A percentile compares a stretch with the other conserved stretches of the same genome.
phyloP scores from a whole-genome alignment of 73 alveolate genomes.

The Durusdinium trenchii region DNA sequence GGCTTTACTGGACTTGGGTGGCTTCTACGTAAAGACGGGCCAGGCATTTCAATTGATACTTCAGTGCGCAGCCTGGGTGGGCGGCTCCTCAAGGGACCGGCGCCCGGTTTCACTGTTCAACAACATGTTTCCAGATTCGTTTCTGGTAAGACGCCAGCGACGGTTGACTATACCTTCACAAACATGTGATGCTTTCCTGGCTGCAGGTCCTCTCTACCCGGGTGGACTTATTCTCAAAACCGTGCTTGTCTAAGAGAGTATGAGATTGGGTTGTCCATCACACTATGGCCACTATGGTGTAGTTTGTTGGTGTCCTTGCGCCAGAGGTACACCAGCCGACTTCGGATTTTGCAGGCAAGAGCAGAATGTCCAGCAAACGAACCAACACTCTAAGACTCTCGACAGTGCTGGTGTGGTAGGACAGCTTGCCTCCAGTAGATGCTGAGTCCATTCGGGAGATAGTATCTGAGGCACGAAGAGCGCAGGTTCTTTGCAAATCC shows the following conservation, averaged over 20 bases:
- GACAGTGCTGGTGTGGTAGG: too few species aligned
- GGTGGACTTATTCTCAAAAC: conserved; percentile 65
- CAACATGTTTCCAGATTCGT: too few species aligned
- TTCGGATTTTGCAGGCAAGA: conserved; percentile 60
- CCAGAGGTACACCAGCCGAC: conserved; percentile 70
- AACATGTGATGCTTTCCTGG: background rate
- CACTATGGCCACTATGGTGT: background rate
- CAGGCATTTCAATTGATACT: background rate
- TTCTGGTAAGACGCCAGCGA: too few species aligned
- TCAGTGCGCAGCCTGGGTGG: background rate
- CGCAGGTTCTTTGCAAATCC: background rate
- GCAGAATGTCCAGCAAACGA: too few species aligned
- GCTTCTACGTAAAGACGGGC: conserved; percentile 92
- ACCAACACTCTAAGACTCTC: too few species aligned
- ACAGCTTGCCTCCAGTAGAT: conserved; percentile 86
- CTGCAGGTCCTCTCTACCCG: conserved; percentile 78
- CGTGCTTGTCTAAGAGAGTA: background rate
- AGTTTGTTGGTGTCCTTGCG: background rate
- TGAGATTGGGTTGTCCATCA: background rate
- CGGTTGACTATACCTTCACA: too few species aligned
- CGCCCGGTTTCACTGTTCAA: background rate
- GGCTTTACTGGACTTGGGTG: conserved; percentile 60
- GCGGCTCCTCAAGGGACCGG: background rate
- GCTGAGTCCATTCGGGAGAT: conserved; percentile 37
- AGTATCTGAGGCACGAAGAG: conserved; percentile 19